These are phyloP conservation scores for Speleostelium caveatum DNA, from an alignment of 78 protist species.

Conservation along the genomic window DNA sequence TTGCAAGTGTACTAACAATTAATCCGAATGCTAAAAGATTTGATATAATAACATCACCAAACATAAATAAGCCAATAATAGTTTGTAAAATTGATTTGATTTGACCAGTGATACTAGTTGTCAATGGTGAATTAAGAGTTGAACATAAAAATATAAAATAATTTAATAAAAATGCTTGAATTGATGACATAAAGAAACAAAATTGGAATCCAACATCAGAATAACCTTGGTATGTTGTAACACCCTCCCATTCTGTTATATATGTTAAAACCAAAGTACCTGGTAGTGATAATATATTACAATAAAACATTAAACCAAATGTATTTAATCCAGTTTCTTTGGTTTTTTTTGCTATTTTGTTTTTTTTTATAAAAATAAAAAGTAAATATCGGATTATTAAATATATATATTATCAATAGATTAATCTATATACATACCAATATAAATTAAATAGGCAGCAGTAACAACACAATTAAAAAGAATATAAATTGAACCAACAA, in stretches of 20 bases:
- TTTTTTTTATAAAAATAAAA: no score
- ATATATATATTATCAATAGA: neutral
- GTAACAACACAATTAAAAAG: conserved; percentile 85
- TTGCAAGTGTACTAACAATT: conserved; percentile 55
- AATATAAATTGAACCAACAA: conserved; percentile 75
- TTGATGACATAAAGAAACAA: conserved; percentile 82
- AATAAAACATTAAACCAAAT: conserved; percentile 82
- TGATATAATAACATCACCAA: conserved; percentile 77
- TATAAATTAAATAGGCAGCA: conserved; percentile 81
- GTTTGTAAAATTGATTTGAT: conserved; percentile 78
- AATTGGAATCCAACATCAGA: conserved; percentile 68
- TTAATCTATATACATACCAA: conserved; percentile 19
- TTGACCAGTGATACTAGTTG: conserved; percentile 88
- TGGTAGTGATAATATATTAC: conserved; percentile 82
- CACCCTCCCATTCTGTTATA: conserved; percentile 53
- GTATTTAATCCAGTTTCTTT: conserved; percentile 79
- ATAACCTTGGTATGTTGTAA: conserved; percentile 25
- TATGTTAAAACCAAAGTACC: conserved; percentile 49
- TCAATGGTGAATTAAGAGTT: conserved; percentile 83
- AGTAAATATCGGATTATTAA: neutral
- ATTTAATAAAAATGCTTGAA: conserved; percentile 82
- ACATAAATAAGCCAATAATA: conserved; percentile 81
- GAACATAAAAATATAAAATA: conserved; percentile 86
- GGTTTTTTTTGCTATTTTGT: conserved; percentile 67
- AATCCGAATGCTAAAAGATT: conserved; percentile 48